These are phyloP conservation scores for Oleoguttula mirabilis DNA, from an alignment of 495 filamentous ascomycete species.

Conservation along the genomic window DNA sequence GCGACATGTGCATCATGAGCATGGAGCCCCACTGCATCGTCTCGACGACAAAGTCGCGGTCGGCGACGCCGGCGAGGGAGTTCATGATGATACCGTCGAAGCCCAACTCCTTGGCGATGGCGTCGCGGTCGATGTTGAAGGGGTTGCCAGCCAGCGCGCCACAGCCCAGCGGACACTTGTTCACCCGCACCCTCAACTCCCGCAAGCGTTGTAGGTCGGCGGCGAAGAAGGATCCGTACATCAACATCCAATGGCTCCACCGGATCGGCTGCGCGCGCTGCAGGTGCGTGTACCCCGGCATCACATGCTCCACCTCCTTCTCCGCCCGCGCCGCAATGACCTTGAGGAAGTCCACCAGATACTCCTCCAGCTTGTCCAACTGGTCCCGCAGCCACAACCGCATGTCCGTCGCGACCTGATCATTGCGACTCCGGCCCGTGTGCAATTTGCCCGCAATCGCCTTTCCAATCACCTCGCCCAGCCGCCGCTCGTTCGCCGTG, in stretches of 20 bases:
- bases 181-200: conserved; percentile 62
- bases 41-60: conserved; percentile 86
- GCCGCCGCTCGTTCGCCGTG: conserved; percentile 83
- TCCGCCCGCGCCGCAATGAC: conserved; percentile 65
- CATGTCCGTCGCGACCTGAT: conserved; percentile 91
- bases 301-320: conserved; percentile 53
- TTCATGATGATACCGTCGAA: conserved; percentile 76
- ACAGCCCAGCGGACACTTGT: conserved; percentile 66
- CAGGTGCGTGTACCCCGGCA: conserved; percentile 75
- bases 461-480: conserved; percentile 82
- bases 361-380: conserved; percentile 57
- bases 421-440: conserved; percentile 83
- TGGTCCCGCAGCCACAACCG: conserved; percentile 79
- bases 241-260: conserved; percentile 80
- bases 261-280: conserved; percentile 85
- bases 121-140: conserved; percentile 78
- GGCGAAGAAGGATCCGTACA: conserved; percentile 63
- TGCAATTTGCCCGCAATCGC: conserved; percentile 83
- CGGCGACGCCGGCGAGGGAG: conserved; percentile 68
- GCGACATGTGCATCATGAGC: conserved; percentile 75
- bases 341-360: conserved; percentile 57
- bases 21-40: conserved; percentile 79
- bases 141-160: conserved; percentile 88
- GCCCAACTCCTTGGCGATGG: conserved; percentile 78
- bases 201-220: conserved; percentile 69